A percentile compares a stretch with the other conserved stretches of the same genome.
Conservation (phyloP, 1,139 yeast species). For the Yamadazyma spencermartinsiae region DNA sequence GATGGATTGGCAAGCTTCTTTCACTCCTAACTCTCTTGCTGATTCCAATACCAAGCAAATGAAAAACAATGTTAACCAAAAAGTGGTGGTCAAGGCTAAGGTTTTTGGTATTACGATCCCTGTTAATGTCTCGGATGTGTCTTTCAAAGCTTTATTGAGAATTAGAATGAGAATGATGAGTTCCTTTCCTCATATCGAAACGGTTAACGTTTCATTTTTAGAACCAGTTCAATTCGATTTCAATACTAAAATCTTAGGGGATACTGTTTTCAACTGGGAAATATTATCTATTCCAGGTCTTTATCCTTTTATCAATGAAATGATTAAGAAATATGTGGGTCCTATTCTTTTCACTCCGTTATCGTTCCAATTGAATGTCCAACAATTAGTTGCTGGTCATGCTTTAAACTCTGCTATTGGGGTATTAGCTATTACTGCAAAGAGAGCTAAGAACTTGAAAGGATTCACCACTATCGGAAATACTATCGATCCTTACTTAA, state of each 20-base stretch:
- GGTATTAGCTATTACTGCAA: constrained; percentile 68
- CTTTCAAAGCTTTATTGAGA: constrained; percentile 69
- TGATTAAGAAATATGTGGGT: constrained; percentile 83
- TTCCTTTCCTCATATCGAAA: constrained; percentile 89
- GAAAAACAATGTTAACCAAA: constrained; percentile 81
- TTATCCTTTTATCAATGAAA: constrained; percentile 73
- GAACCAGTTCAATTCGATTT: constrained; percentile 90
- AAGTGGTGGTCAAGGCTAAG: constrained; percentile 64
- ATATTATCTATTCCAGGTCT: constrained; percentile 84
- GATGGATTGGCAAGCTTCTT: constrained; percentile 92
- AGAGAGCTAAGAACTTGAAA: constrained; percentile 65
- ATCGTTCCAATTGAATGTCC: constrained; percentile 87
- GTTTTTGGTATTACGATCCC: constrained; percentile 70
- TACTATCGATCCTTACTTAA: constrained; percentile 86
- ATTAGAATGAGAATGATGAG: constrained; percentile 87
- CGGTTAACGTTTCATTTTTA: constrained; percentile 78
- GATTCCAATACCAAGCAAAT: constrained; percentile 84
- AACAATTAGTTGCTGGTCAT: constrained; percentile 86
- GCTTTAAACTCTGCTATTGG: constrained; percentile 83
- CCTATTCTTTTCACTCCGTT: constrained; percentile 86
- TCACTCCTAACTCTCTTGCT: constrained; percentile 84
- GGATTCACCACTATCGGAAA: constrained; percentile 71
- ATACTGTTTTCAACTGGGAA: constrained; percentile 83
- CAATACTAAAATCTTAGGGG: constrained; percentile 69
- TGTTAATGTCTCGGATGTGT: constrained; percentile 58